Evolutionary conservation across 495 filamentous ascomycete genomes (phyloP).

Genomic region (Tuber borchii): DNA sequence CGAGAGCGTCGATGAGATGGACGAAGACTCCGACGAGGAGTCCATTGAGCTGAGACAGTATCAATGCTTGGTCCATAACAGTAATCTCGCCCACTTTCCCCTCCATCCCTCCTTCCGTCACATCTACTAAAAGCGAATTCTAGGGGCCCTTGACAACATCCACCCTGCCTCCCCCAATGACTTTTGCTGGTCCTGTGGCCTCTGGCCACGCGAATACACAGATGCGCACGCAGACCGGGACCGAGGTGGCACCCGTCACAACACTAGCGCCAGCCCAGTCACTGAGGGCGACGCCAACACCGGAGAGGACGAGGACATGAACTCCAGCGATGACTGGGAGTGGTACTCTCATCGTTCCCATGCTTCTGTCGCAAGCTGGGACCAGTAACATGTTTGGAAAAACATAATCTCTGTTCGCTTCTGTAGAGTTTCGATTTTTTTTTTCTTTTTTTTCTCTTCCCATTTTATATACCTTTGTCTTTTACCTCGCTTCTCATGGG

Average conservation of each 20-base stretch:
- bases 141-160: background rate
- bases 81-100: background rate
- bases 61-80: background rate
- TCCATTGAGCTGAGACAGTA: background rate
- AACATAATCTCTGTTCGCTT: background rate
- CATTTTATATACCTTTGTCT: background rate
- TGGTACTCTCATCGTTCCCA: conserved; percentile 21
- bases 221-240: background rate
- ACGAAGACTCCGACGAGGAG: background rate
- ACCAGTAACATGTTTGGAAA: background rate
- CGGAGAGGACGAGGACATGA: background rate
- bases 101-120: background rate
- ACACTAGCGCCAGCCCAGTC: background rate
- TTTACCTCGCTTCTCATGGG: background rate
- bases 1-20: background rate
- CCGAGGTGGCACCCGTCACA: background rate
- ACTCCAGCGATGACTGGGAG: conserved; percentile 12
- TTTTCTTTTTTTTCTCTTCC: background rate
- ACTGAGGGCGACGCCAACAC: background rate
- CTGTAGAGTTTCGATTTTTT: background rate
- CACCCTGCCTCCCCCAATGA: background rate
- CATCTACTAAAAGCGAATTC: background rate
- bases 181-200: background rate
- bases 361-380: conserved; percentile 20
- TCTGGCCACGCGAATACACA: background rate